Conservation (phyloP, 108 stramenopile genomes). For the Bacterosira constricta region DNA sequence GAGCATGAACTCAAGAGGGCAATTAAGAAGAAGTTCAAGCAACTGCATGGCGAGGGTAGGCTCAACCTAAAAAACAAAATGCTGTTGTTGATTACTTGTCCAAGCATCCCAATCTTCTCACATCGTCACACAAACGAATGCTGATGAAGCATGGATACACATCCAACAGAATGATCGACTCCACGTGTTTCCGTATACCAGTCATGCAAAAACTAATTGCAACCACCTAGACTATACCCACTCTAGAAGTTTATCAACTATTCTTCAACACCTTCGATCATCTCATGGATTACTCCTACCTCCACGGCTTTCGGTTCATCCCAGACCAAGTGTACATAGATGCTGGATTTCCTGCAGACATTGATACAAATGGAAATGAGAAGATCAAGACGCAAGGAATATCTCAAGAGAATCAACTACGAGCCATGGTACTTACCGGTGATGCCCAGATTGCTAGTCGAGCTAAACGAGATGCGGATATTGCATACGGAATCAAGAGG, state of each 20-base stretch:
- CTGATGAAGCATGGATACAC: neutral
- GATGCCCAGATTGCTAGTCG: neutral
- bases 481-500: neutral
- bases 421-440: constrained; percentile 1
- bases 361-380: constrained; percentile 1
- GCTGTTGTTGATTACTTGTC: neutral
- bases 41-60: neutral
- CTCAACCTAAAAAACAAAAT: neutral
- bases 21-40: neutral
- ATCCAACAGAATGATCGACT: neutral
- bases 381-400: neutral
- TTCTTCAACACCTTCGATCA: neutral
- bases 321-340: neutral
- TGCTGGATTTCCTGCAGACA: neutral
- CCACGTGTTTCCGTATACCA: neutral
- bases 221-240: neutral
- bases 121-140: neutral
- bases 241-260: neutral
- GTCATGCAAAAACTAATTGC: neutral
- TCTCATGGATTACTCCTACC: neutral
- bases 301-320: neutral
- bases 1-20: neutral
- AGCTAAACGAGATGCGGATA: neutral
- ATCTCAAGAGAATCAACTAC: neutral
- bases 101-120: neutral